Conservation (phyloP, 495 filamentous ascomycete species). For the Aspergillus mulundensis region DNA sequence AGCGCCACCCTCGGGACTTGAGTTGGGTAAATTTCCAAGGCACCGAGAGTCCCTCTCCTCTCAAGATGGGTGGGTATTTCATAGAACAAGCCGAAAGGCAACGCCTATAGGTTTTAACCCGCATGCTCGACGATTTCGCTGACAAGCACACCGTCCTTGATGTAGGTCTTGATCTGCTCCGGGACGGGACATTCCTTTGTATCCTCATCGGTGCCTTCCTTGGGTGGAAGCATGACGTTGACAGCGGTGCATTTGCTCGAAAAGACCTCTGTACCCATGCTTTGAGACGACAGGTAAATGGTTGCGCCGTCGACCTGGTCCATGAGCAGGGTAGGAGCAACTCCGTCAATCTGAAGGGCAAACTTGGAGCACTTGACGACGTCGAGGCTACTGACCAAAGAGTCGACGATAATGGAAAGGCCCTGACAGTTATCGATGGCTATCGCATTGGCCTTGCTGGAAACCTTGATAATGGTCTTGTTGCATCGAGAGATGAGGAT, state of each 20-base stretch:
- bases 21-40: neutral
- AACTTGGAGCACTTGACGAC: constrained; percentile 93
- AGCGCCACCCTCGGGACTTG: too few species aligned
- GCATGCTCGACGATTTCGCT: constrained; percentile 89
- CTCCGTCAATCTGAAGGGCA: constrained; percentile 80
- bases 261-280: constrained; percentile 73
- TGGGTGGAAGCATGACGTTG: constrained; percentile 76
- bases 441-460: constrained; percentile 91
- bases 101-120: constrained; percentile 43
- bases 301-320: constrained; percentile 91
- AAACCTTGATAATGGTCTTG: constrained; percentile 83
- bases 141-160: constrained; percentile 68
- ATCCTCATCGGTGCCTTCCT: constrained; percentile 59
- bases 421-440: constrained; percentile 84
- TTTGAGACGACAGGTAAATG: constrained; percentile 78
- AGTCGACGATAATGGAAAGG: constrained; percentile 82
- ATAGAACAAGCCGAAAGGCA: neutral
- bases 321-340: constrained; percentile 77
- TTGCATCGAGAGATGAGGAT: constrained; percentile 88
- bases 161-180: constrained; percentile 80
- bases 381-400: constrained; percentile 84
- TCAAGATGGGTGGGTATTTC: neutral
- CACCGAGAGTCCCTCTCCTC: neutral
- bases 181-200: constrained; percentile 82
- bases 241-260: constrained; percentile 77